Evolutionary conservation across 2,329 filamentous ascomycete species (phyloP).

Genomic region (Xenoacremonium recifei): DNA sequence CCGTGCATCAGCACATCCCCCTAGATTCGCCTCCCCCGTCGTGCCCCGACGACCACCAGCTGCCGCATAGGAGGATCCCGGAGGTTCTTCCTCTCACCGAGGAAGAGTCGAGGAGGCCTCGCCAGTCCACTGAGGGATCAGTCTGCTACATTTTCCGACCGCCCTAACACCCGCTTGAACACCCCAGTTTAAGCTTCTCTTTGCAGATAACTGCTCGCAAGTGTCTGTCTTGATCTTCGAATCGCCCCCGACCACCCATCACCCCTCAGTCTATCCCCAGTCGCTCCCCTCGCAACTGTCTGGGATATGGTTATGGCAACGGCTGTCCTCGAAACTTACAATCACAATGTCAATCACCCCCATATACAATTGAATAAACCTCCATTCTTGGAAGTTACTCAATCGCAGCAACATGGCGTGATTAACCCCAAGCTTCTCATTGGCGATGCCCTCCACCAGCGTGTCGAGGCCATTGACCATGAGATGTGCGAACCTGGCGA

Average conservation of each 20-base stretch:
- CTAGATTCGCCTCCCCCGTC: slow-evolving; percentile 48
- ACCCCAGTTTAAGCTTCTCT: slow-evolving; percentile 18
- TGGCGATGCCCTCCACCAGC: slow-evolving; percentile 80
- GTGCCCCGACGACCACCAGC: slow-evolving; percentile 70
- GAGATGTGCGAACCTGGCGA: slow-evolving; percentile 88
- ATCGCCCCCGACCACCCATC: background rate
- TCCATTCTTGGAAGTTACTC: slow-evolving; percentile 36
- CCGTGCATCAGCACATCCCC: slow-evolving; percentile 52
- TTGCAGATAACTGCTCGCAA: background rate
- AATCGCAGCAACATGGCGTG: slow-evolving; percentile 40
- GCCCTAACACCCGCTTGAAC: slow-evolving; percentile 68
- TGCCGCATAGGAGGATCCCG: slow-evolving; percentile 99
- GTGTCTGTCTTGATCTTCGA: slow-evolving; percentile 10
- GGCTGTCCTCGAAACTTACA: slow-evolving; percentile 54
- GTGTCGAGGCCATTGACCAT: slow-evolving; percentile 79
- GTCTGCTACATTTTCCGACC: slow-evolving; percentile 94
- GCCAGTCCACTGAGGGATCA: slow-evolving; percentile 86
- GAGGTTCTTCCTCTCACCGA: slow-evolving; percentile 98
- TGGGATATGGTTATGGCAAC: slow-evolving; percentile 67
- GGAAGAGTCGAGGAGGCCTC: slow-evolving; percentile 99
- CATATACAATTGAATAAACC: slow-evolving; percentile 47
- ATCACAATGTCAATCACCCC: slow-evolving; percentile 48
- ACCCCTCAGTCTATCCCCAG: slow-evolving; percentile 6
- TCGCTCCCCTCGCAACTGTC: slow-evolving; percentile 24
- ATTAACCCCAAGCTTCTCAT: slow-evolving; percentile 74